Base-by-base conservation (phyloP, 192 early-diverging fungal species). In the Linnemannia schmuckeri region DNA sequence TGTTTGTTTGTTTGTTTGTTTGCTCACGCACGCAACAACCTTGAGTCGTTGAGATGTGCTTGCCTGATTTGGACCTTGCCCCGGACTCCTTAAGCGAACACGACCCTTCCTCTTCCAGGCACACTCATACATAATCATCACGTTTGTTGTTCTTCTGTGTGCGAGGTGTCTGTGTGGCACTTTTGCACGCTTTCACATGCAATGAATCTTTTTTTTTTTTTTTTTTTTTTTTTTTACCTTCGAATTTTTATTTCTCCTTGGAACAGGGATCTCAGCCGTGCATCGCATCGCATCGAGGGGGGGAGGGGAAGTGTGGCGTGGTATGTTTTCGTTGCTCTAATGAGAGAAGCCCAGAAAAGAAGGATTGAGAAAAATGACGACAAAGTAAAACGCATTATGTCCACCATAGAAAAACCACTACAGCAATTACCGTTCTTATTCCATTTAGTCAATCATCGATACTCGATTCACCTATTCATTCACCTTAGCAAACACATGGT, bases 51-150 rank as follows among this genome's bases (percentile, higher is more conserved):
- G 33, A 38, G 37, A 70, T 69, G 70, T 30, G 54, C 76, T 84
- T 84, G 77, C 82, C 82, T 30, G n/a, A 79, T 75, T 57, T 84
- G 44, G 82, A 38, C 70, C 54, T 72, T 85, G 55, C 83, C 83
- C 83, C 83, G 83, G 78, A 85, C 83, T 73, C 83, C 83, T 85
- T 85, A 85, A 85, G 74, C 37, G n/a, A 20, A 4, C 41, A 33
- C 10, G 3, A 4, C 2, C 33, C 30, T 2, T 0, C 1, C 57
- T 30, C 57, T 5, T 6, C 3, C 54, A 57, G n/a, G 30, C 61
- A 33, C 27, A 66, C 30, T 30, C 30, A 33, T 30, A 66, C 30
- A 27, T 18, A 18, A 27, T 1, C 55, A 57, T 57, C 55, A 57
- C 55, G 55, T 57, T 57, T 57, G 3, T 55, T 55, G 54, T 66